These are phyloP conservation scores for Cyclotella kingstonii DNA, from an alignment of 108 stramenopile species.

Conservation along the genomic window DNA sequence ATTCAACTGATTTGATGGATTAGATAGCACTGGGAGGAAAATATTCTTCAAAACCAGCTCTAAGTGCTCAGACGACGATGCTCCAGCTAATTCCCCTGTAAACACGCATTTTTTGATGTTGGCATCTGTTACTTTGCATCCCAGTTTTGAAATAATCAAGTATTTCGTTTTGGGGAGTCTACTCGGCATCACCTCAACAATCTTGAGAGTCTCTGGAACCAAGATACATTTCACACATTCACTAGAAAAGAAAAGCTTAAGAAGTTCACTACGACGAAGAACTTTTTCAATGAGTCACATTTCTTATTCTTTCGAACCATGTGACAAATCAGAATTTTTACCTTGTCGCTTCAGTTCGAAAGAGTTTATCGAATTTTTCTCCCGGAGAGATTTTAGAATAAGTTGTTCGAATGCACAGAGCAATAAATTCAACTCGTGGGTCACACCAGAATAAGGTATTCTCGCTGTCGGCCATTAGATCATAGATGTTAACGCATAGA, in stretches of 20 bases:
- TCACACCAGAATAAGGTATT: conserved; percentile 41
- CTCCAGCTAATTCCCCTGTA: conserved; percentile 60
- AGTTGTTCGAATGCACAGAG: conserved; percentile 28
- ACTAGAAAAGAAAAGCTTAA: conserved; percentile 38
- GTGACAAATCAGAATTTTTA: no score
- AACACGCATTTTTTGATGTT: conserved; percentile 45
- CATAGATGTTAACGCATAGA: neutral
- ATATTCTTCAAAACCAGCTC: conserved; percentile 78
- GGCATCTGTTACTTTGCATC: conserved; percentile 38
- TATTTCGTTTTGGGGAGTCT: conserved; percentile 59
- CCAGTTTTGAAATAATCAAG: conserved; percentile 58
- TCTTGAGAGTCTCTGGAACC: conserved; percentile 50
- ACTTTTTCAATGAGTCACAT: conserved; percentile 10
- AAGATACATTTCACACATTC: conserved; percentile 37
- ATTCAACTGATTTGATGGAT: conserved; percentile 67
- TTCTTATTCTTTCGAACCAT: no score
- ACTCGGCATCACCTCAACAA: conserved; percentile 41
- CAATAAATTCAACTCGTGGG: conserved; percentile 29
- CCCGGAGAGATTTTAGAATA: conserved; percentile 52
- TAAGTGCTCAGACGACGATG: conserved; percentile 76
- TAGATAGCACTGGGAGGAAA: conserved; percentile 76
- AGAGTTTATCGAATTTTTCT: conserved; percentile 74
- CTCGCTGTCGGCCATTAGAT: conserved; percentile 2
- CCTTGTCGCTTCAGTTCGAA: conserved; percentile 68
- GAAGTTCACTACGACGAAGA: conserved; percentile 35